phyloP scores from a whole-genome alignment of 805 yeast species.

The Candida awuae region DNA sequence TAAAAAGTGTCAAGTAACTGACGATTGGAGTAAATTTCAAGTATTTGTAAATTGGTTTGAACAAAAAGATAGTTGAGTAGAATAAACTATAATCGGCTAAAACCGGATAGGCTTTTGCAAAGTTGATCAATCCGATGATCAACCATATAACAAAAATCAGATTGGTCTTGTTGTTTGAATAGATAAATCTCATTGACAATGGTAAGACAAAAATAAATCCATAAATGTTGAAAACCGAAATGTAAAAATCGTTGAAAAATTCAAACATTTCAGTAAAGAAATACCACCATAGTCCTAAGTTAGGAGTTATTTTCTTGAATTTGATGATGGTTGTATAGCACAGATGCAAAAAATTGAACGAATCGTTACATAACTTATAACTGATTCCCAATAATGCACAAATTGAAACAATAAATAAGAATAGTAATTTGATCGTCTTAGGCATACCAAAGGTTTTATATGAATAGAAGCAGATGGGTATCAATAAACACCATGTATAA shows the following conservation, averaged over 20 bases:
- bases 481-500: slow-evolving; percentile 50
- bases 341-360: slow-evolving; percentile 40
- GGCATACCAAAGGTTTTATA: slow-evolving; percentile 4
- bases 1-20: slow-evolving; percentile 20
- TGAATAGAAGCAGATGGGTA: slow-evolving; percentile 43
- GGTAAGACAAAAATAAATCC: slow-evolving; percentile 63
- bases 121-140: slow-evolving; percentile 36
- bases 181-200: slow-evolving; percentile 54
- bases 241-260: slow-evolving; percentile 74
- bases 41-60: slow-evolving; percentile 21
- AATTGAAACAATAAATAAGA: slow-evolving; percentile 23
- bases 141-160: slow-evolving; percentile 32
- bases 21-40: slow-evolving; percentile 26
- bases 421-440: slow-evolving; percentile 21
- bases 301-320: slow-evolving; percentile 73
- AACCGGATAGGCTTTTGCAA: slow-evolving; percentile 81
- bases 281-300: slow-evolving; percentile 98
- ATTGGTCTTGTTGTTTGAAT: slow-evolving; percentile 7
- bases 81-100: slow-evolving; percentile 59
- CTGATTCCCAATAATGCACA: slow-evolving; percentile 30
- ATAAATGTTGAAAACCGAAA: slow-evolving; percentile 76
- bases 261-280: slow-evolving; percentile 93
- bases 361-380: slow-evolving; percentile 30
- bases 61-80: slow-evolving; percentile 26
- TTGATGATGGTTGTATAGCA: slow-evolving; percentile 51